Conservation (phyloP, 805 yeast species). For the Cyberlindnera lachancei region DNA sequence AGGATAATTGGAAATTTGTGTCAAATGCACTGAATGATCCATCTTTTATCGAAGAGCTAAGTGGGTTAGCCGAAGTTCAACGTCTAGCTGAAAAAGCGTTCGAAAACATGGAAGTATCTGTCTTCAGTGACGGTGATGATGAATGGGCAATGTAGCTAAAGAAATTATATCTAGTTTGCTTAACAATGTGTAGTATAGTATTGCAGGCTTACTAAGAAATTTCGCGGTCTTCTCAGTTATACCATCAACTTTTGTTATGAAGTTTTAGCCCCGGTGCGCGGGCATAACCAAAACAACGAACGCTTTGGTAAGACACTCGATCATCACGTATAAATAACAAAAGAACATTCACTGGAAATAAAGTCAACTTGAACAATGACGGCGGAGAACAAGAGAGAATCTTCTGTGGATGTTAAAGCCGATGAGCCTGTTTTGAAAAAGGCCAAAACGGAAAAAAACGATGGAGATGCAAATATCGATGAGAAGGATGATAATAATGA, state of each 20-base stretch:
- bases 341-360: too few species aligned
- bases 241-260: too few species aligned
- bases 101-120: conserved; percentile 20
- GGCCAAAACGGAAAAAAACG: conserved; percentile 16
- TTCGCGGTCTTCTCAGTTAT: too few species aligned
- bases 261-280: too few species aligned
- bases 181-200: too few species aligned
- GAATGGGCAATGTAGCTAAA: conserved; percentile 11
- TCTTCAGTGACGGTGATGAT: conserved; percentile 19
- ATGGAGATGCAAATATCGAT: conserved; percentile 7
- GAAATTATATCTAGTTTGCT: background rate
- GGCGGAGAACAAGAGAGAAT: background rate
- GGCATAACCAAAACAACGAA: too few species aligned
- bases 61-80: conserved; percentile 75
- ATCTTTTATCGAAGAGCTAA: conserved; percentile 60
- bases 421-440: conserved; percentile 24
- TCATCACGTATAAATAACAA: too few species aligned
- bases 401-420: conserved; percentile 8
- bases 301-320: too few species aligned
- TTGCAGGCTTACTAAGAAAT: too few species aligned
- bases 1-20: conserved; percentile 77
- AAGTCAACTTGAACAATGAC: too few species aligned
- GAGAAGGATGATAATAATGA: conserved; percentile 5
- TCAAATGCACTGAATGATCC: conserved; percentile 58
- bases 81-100: conserved; percentile 48